Conservation (phyloP, 1,139 yeast genomes). For the Pneumocystis jirovecii region DNA sequence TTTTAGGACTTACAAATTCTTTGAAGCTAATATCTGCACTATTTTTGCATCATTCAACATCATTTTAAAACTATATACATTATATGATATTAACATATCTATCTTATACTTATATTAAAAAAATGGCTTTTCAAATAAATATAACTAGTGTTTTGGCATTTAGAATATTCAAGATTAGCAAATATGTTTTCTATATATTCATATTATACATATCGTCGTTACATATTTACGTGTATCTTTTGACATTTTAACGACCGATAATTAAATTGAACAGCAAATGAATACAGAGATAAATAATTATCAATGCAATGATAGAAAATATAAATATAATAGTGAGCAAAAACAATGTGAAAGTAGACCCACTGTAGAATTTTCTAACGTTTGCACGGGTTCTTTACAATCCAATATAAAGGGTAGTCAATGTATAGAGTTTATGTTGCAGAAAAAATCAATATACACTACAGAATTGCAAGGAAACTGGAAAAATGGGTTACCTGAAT, state of each 20-base stretch:
- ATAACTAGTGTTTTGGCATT: neutral
- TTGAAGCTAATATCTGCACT: neutral
- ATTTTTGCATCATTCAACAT: neutral
- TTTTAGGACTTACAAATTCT: neutral
- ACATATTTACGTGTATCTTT: neutral
- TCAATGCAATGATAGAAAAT: neutral
- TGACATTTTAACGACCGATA: neutral
- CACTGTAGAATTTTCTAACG: neutral
- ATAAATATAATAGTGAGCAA: neutral
- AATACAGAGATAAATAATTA: too few relatives aligned
- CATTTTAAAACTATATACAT: too few relatives aligned
- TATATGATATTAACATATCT: neutral
- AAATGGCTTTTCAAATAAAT: too few relatives aligned
- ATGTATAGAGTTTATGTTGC: neutral
- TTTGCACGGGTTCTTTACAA: neutral
- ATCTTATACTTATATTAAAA: too few relatives aligned
- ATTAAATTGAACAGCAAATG: neutral
- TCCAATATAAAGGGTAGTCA: neutral
- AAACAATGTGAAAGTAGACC: neutral
- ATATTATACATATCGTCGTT: neutral
- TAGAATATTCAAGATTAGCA: neutral
- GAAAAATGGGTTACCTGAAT: neutral
- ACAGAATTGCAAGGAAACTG: neutral
- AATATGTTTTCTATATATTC: neutral
- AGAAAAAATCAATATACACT: neutral